Evolutionary conservation across 805 yeast species (phyloP).

Genomic region (Cyberlindnera misumaiensis): DNA sequence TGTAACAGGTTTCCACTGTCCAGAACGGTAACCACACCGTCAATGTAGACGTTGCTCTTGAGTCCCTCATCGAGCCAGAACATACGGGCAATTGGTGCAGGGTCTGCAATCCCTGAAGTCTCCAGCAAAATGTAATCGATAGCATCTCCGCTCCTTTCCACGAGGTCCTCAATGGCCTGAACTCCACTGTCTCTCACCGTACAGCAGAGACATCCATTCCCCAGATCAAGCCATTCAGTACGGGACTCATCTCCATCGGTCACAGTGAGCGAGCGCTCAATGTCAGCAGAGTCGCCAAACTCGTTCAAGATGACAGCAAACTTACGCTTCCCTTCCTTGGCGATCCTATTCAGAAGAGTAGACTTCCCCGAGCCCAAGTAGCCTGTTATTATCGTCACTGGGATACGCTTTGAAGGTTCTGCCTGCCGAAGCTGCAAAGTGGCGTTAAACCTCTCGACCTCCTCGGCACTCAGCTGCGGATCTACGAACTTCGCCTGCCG

Average conservation of each 20-base stretch:
- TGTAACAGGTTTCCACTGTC: constrained; percentile 62
- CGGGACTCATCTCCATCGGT: constrained; percentile 45
- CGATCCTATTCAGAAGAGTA: constrained; percentile 71
- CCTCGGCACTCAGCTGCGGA: constrained; percentile 10
- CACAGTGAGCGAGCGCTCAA: constrained; percentile 81
- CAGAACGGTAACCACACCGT: constrained; percentile 84
- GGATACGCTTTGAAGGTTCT: constrained; percentile 44
- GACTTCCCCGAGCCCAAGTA: constrained; percentile 94
- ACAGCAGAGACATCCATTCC: constrained; percentile 95
- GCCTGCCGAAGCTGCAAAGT: constrained; percentile 9
- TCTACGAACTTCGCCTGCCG: constrained; percentile 12
- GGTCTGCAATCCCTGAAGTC: constrained; percentile 96
- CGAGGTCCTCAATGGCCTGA: constrained; percentile 82
- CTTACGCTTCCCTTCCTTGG: constrained; percentile 59
- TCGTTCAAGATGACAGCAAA: constrained; percentile 90
- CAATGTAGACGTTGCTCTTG: constrained; percentile 77
- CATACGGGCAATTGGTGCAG: constrained; percentile 95
- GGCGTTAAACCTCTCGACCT: constrained; percentile 13
- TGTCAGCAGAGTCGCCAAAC: constrained; percentile 84
- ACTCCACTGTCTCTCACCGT: constrained; percentile 95
- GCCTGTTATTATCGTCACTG: constrained; percentile 90
- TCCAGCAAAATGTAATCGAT: constrained; percentile 91
- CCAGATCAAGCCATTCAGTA: constrained; percentile 94
- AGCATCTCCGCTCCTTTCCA: constrained; percentile 58
- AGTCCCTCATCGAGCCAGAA: constrained; percentile 95